These are phyloP conservation scores for Fusarium incarnatum DNA, from an alignment of 2,329 filamentous ascomycete genomes.

Conservation along the genomic window DNA sequence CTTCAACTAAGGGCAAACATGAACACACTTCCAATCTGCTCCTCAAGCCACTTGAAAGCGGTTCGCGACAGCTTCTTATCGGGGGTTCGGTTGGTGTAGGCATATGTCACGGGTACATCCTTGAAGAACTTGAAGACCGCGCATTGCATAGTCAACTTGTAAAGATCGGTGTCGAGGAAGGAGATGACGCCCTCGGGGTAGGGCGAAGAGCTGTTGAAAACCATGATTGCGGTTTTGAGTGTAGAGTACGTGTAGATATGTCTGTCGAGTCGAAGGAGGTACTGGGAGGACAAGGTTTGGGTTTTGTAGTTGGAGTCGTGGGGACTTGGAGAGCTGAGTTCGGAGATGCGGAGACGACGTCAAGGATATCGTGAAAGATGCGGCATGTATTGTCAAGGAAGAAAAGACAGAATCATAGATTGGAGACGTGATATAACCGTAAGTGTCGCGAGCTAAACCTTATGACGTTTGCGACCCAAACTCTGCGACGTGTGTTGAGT, in stretches of 20 bases:
- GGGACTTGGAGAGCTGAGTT: conserved; percentile 3
- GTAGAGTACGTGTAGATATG: neutral
- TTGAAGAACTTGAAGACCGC: conserved; percentile 94
- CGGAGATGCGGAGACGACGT: conserved; percentile 35
- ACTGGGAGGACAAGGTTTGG: neutral
- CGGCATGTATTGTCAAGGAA: neutral
- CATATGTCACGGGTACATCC: conserved; percentile 84
- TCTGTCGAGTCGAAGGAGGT: neutral
- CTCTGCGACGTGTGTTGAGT: conserved; percentile 10
- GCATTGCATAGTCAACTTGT: conserved; percentile 99
- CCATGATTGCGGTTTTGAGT: conserved; percentile 58
- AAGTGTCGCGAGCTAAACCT: neutral
- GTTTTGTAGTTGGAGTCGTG: neutral
- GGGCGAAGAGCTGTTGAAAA: conserved; percentile 73
- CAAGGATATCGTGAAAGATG: conserved; percentile 10
- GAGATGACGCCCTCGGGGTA: conserved; percentile 83
- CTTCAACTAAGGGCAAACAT: neutral
- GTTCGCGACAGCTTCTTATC: conserved; percentile 88
- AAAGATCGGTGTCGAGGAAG: conserved; percentile 85
- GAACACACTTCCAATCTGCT: conserved; percentile 81
- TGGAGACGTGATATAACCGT: neutral
- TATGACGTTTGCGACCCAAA: conserved; percentile 6
- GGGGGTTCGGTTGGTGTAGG: conserved; percentile 94
- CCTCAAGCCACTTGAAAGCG: conserved; percentile 86
- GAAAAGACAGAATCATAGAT: conserved; percentile 9